Base-by-base conservation (phyloP, 768 basidiomycete species). In the Leccinum barrowsii region DNA sequence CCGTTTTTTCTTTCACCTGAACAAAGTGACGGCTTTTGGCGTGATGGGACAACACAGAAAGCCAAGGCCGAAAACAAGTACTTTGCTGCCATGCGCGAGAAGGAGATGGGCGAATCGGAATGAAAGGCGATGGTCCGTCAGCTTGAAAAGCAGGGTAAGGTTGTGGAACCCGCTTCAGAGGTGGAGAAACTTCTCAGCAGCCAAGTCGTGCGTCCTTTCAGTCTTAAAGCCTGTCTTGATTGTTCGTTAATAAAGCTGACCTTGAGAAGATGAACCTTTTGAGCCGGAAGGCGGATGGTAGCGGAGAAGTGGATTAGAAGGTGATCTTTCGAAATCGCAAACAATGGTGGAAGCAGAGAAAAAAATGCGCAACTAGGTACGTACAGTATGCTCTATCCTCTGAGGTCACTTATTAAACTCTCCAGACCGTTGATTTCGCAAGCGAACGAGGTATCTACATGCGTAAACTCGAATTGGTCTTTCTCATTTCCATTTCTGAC, bases 1-100 rank as follows among this genome's bases (percentile, higher is more conserved):
- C 52, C 54, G 82, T 76, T 32, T 42, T 42, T 42, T n/a, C 0
- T 42, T n/a, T n/a, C 7, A 35, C 35, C 7, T 1, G 0, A 7
- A 30, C 3, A 7, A 34, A 32, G 5, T 17, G 2, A 3, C 12
- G 22, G 21, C 26, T 60, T 42, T 60, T 19, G 53, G 22, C 1
- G 10, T 1, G 46, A 58, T 46, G 54, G 15, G n/a, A 35, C 54
- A 40, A 22, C 15, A 35, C 73, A 98, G 93, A 92, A 92, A 87
- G 91, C 93, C 10, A 98, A 96, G 75, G 86, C 90, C 15, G 95
- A 98, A 59, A 96, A 94, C 77, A 98, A 95, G 72, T 98, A 85
- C 69, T 98, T 86, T 68, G 83, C 90, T n/a, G 87, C 87, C 2
- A 91, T 96, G 87, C 86, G 94, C 28, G 86, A 89, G 57, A 94